A percentile compares a stretch with the other conserved stretches of the same genome.
phyloP scores from a whole-genome alignment of 1,284 basidiomycete genomes.

The Rhizoctonia solani region DNA sequence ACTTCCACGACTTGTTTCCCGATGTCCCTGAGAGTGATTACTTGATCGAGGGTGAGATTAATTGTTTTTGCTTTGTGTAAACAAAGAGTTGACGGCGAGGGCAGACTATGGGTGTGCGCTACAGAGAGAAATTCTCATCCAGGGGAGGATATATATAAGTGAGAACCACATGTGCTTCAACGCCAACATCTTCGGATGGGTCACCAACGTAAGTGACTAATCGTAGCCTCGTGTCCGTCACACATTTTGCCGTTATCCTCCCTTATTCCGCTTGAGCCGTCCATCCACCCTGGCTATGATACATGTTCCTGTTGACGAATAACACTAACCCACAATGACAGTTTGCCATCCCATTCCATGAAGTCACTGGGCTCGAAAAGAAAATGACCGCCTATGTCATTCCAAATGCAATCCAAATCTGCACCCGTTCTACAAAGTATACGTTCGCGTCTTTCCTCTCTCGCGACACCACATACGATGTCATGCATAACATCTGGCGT shows the following conservation, averaged over 20 bases:
- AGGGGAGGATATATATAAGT: conserved; percentile 95
- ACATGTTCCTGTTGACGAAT: no score
- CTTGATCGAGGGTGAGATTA: conserved; percentile 87
- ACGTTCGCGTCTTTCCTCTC: conserved; percentile 96
- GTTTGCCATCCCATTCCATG: conserved; percentile 90
- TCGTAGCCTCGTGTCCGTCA: conserved; percentile 12
- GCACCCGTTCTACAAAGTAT: conserved; percentile 78
- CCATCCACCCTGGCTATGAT: no score
- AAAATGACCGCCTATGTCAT: conserved; percentile 99
- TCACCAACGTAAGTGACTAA: conserved; percentile 77
- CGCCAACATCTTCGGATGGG: conserved; percentile 99
- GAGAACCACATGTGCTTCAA: conserved; percentile 99
- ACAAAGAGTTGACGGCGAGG: not conserved
- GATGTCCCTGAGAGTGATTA: conserved; percentile 94
- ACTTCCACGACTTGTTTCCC: conserved; percentile 93
- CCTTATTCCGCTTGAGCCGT: no score
- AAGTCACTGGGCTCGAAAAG: conserved; percentile 91
- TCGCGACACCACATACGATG: conserved; percentile 94
- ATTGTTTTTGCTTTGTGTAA: not conserved
- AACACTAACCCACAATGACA: no score
- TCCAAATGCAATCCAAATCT: conserved; percentile 94
- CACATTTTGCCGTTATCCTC: not conserved
- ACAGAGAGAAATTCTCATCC: conserved; percentile 94
- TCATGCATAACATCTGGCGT: conserved; percentile 95
- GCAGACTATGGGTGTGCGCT: conserved; percentile 96